These are phyloP conservation scores for Parachaetomium inaequale DNA, from an alignment of 495 filamentous ascomycete species.

Conservation along the genomic window DNA sequence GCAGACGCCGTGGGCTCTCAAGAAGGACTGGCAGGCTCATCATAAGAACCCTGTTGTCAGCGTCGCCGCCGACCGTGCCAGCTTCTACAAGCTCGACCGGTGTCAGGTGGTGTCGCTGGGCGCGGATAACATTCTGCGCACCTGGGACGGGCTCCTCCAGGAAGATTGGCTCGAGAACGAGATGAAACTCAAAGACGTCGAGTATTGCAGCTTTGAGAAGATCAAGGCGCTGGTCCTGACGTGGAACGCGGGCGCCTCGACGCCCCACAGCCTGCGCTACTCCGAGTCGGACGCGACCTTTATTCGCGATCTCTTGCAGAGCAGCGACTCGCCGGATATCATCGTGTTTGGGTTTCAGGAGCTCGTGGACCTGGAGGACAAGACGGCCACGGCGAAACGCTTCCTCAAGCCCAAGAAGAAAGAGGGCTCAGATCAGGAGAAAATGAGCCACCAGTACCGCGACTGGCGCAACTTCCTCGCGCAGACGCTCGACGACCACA, in stretches of 20 bases:
- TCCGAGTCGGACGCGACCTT: conserved; percentile 65
- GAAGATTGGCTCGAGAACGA: conserved; percentile 89
- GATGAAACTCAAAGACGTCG: conserved; percentile 76
- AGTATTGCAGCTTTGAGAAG: conserved; percentile 81
- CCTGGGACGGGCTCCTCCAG: conserved; percentile 92
- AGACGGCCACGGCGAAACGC: conserved; percentile 90
- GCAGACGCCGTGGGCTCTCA: conserved; percentile 77
- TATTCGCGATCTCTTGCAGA: conserved; percentile 67
- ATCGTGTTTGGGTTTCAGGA: conserved; percentile 98
- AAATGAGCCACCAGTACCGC: conserved; percentile 96
- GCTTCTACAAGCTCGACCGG: conserved; percentile 81
- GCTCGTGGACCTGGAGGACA: conserved; percentile 93
- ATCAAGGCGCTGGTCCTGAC: conserved; percentile 76
- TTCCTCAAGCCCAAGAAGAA: conserved; percentile 83
- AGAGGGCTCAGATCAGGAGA: conserved; percentile 81
- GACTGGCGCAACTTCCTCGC: conserved; percentile 90
- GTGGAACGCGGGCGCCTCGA: conserved; percentile 94
- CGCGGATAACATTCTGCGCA: conserved; percentile 74
- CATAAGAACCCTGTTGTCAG: conserved; percentile 77
- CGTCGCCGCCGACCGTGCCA: conserved; percentile 73
- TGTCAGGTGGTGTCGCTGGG: conserved; percentile 86
- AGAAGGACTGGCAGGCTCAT: conserved; percentile 93
- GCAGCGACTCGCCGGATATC: conserved; percentile 75
- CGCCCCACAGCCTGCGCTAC: conserved; percentile 73
- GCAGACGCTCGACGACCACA: conserved; percentile 72